These are phyloP conservation scores for Prunella vulgaris DNA, from an alignment of 257 asterid species.

Conservation along the genomic window DNA sequence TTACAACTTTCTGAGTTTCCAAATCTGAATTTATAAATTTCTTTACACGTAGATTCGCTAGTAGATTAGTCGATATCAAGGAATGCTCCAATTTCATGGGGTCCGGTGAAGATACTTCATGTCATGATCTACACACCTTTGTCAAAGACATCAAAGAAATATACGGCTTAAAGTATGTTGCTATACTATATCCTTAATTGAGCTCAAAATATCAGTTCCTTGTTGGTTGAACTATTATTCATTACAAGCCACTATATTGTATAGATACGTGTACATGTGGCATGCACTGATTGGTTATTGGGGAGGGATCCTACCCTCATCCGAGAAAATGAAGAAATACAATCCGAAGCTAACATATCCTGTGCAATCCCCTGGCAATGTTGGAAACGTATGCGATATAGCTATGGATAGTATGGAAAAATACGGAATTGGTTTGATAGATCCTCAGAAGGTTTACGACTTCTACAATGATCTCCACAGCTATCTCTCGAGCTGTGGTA, in stretches of 20 bases:
- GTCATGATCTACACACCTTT: conserved; percentile 28
- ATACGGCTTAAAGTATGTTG: conserved; percentile 30
- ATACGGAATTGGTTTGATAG: conserved; percentile 31
- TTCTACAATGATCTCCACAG: conserved; percentile 38
- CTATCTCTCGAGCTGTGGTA: conserved; percentile 28
- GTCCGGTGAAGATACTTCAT: conserved; percentile 24
- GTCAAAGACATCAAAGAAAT: conserved; percentile 34
- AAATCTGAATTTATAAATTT: neutral
- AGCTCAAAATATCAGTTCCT: neutral
- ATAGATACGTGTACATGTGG: conserved; percentile 35
- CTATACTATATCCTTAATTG: neutral
- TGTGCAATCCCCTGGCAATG: conserved; percentile 31
- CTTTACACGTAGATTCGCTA: conserved; percentile 34
- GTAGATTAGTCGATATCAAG: conserved; percentile 36
- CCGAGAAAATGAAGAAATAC: conserved; percentile 30
- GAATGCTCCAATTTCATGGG: conserved; percentile 38
- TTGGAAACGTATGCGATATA: conserved; percentile 29
- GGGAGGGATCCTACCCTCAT: conserved; percentile 37
- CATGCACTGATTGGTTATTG: conserved; percentile 41
- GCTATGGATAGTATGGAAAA: conserved; percentile 34
- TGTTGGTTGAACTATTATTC: neutral
- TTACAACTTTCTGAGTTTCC: neutral
- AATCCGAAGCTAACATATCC: conserved; percentile 29
- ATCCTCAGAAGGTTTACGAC: conserved; percentile 29
- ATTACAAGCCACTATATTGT: neutral